Evolutionary conservation across 2,329 filamentous ascomycete genomes (phyloP), one percentile per base, ranked within the genome.

Genomic region (Ophiostoma himal-ulmi): DNA sequence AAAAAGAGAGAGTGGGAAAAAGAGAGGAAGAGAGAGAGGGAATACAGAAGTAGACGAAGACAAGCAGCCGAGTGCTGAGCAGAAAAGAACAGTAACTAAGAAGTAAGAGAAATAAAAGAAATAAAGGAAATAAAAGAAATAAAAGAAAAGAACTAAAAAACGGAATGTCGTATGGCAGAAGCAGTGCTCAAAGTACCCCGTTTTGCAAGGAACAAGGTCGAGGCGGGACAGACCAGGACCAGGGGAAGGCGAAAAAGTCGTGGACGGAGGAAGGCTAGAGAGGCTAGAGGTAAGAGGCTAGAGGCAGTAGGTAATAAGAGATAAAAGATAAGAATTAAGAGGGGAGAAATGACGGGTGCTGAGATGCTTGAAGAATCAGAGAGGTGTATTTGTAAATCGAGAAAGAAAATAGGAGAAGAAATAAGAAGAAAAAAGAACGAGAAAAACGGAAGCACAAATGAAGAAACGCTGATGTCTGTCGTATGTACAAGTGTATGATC

Each of bases 171-270:
- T 57, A 36, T 36, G 57, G 57, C 14, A 62, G 57, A 30, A 14
- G 54, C 10, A 60, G 11, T 3, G 10, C 37, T 39, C 37, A 39
- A 36, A 64, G 60, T 22, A 39, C 62, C 34, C 62, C 62, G 62
- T 65, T 65, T 65, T 22, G 36, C 57, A 65, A 37, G 62, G 17
- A 65, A 65, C 62, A 65, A 64, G 60, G 60, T 26, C 14, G 60
- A 57, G 30, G 60, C 62, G 62, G 62, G 34, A 65, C 62, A 34
- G 13, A 62, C 30, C 60, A 34, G 36, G 57, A 36, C 60, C 60
- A 64, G 60, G 60, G 60, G 60, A 64, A 64, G 60, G 60, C 60
- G 60, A 64, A 64, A 64, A 64, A 64, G 60, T 30, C 60, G 60
- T n/a, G 41, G 41, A 48, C 20, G 20, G 44, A 48, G 44, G 41